phyloP scores from a whole-genome alignment of 495 filamentous ascomycete genomes.

The Penicillium ochrochloron region DNA sequence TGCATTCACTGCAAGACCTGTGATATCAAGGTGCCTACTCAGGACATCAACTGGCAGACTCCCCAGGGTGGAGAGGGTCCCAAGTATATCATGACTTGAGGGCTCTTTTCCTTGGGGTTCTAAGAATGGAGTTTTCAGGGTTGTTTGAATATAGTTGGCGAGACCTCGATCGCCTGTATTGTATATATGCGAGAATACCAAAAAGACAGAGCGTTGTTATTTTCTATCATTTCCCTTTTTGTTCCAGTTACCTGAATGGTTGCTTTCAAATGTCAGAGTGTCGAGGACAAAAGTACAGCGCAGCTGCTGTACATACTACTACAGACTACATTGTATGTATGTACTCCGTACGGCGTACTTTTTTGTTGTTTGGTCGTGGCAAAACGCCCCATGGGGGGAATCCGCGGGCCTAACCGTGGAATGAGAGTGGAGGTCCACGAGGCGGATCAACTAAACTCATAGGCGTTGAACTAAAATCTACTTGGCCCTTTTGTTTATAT shows the following conservation, averaged over 20 bases:
- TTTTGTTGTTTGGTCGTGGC: neutral
- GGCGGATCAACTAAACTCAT: slow-evolving; percentile 20
- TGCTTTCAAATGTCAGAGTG: neutral
- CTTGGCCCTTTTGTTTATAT: neutral
- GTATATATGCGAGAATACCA: slow-evolving; percentile 25
- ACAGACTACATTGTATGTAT: too few species aligned
- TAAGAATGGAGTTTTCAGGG: slow-evolving; percentile 10
- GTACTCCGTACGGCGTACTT: neutral
- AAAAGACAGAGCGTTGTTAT: slow-evolving; percentile 17
- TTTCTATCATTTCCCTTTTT: neutral
- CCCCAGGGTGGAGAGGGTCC: slow-evolving; percentile 96
- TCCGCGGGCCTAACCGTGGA: slow-evolving; percentile 39
- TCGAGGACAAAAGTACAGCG: slow-evolving; percentile 9
- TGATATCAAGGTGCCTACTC: slow-evolving; percentile 94
- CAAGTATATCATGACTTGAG: slow-evolving; percentile 90
- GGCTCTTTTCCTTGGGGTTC: neutral
- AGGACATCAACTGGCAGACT: slow-evolving; percentile 97
- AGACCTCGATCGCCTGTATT: slow-evolving; percentile 13
- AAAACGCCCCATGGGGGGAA: slow-evolving; percentile 29
- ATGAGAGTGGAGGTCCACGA: slow-evolving; percentile 37
- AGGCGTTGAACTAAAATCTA: neutral
- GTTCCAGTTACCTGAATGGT: neutral
- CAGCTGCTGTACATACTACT: neutral
- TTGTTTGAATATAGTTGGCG: neutral
- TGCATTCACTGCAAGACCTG: slow-evolving; percentile 99